Conservation (phyloP, 225 moss, liverwort and hornwort genomes). For the Neckera pumila region DNA sequence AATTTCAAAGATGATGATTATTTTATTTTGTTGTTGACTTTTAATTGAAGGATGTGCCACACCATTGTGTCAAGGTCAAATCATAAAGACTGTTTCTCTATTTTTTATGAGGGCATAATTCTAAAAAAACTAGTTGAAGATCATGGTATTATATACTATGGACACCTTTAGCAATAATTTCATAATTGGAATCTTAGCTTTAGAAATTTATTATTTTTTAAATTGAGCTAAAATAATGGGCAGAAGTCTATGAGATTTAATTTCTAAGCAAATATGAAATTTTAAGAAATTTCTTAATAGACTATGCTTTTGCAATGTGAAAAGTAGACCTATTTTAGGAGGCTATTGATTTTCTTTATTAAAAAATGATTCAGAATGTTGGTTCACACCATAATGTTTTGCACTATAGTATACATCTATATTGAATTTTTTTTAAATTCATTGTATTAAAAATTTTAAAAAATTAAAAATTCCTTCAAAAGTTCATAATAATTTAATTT, state of each 20-base stretch:
- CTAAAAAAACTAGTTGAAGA: neutral
- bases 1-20: neutral
- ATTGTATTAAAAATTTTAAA: too few relatives aligned
- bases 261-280: neutral
- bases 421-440: neutral
- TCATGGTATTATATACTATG: rapidly evolving
- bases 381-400: neutral
- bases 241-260: neutral
- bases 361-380: neutral
- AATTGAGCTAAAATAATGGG: neutral
- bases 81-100: neutral
- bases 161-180: neutral
- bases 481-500: neutral
- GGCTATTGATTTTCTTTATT: neutral
- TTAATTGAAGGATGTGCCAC: neutral
- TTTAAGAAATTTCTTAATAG: neutral
- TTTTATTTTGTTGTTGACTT: neutral
- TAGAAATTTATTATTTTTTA: neutral
- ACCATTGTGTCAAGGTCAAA: neutral
- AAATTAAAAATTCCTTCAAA: too few relatives aligned
- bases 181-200: neutral
- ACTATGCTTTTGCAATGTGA: neutral
- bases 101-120: rapidly evolving
- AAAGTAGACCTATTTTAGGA: rapidly evolving
- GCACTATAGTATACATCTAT: rapidly evolving